Conservation (phyloP, 2,329 filamentous ascomycete genomes). For the Xylaria hypoxylon region DNA sequence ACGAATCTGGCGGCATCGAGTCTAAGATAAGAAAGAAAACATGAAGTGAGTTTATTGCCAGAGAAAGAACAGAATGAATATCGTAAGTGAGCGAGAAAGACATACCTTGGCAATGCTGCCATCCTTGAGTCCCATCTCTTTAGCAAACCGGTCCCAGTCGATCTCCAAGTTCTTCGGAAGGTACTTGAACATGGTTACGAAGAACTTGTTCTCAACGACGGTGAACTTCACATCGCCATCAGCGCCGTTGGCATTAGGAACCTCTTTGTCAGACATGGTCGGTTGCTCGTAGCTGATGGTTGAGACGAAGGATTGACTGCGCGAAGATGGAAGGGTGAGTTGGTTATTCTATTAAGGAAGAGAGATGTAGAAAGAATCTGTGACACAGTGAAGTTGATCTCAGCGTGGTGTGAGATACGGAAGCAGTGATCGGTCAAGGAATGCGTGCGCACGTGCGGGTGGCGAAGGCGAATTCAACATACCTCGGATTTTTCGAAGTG, state of each 20-base stretch:
- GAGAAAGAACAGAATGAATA: not conserved
- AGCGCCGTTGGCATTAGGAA: slow-evolving; percentile 1
- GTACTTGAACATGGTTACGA: slow-evolving; percentile 38
- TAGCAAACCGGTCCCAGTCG: slow-evolving; percentile 40
- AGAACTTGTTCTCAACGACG: slow-evolving; percentile 40
- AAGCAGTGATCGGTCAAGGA: not conserved
- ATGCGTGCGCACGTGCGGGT: not conserved
- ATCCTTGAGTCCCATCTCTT: slow-evolving; percentile 40
- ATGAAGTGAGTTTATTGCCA: not conserved
- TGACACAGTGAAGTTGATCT: not conserved
- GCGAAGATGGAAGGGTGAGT: not conserved
- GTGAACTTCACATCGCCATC: slow-evolving; percentile 15
- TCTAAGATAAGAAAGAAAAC: slow-evolving; percentile 8
- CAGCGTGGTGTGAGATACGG: not conserved
- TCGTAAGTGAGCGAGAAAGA: not conserved
- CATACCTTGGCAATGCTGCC: slow-evolving; percentile 40
- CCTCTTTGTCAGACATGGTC: slow-evolving; percentile 26
- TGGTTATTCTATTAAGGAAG: not conserved
- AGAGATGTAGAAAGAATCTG: no score
- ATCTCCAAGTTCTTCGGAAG: slow-evolving; percentile 37
- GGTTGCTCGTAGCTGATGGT: not conserved
- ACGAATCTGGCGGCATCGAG: slow-evolving; percentile 32
- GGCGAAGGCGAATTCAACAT: not conserved
- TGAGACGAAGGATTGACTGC: not conserved
- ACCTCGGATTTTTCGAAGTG: not conserved